Evolutionary conservation across 1,139 yeast species (phyloP).

Genomic region (Protomyces arabidopsidicola): DNA sequence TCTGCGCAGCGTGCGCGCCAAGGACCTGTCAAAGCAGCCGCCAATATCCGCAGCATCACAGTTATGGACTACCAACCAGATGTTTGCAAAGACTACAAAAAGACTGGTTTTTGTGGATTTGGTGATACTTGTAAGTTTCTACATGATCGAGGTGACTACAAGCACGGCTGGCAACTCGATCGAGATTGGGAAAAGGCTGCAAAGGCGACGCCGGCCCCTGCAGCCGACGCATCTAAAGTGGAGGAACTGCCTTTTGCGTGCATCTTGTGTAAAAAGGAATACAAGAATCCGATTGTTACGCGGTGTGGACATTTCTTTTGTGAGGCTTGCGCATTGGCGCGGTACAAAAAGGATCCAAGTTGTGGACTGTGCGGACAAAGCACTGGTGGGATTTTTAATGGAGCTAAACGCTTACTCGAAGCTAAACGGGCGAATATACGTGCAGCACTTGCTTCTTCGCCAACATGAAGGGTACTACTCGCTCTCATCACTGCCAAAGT

Average conservation of each 20-base stretch:
- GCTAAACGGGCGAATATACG: neutral
- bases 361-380: conserved; percentile 59
- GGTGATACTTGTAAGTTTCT: conserved; percentile 97
- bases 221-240: conserved; percentile 26
- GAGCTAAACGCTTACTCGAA: conserved; percentile 37
- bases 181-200: conserved; percentile 63
- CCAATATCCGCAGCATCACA: conserved; percentile 63
- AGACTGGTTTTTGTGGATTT: conserved; percentile 93
- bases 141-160: conserved; percentile 63
- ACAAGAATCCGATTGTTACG: conserved; percentile 57
- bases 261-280: conserved; percentile 56
- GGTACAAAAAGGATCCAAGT: conserved; percentile 47
- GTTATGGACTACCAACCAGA: conserved; percentile 90
- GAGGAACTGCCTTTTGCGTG: conserved; percentile 58
- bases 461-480: neutral
- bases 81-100: conserved; percentile 85
- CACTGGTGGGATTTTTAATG: conserved; percentile 52
- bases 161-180: conserved; percentile 62
- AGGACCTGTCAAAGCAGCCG: conserved; percentile 47
- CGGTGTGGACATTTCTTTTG: conserved; percentile 66
- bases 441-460: neutral
- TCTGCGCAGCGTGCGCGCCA: conserved; percentile 36
- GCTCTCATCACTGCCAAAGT: conserved; percentile 1
- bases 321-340: conserved; percentile 54
- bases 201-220: conserved; percentile 15